These are phyloP conservation scores for Blakeslea trispora DNA, from an alignment of 371 early-diverging fungal genomes.

Conservation along the genomic window DNA sequence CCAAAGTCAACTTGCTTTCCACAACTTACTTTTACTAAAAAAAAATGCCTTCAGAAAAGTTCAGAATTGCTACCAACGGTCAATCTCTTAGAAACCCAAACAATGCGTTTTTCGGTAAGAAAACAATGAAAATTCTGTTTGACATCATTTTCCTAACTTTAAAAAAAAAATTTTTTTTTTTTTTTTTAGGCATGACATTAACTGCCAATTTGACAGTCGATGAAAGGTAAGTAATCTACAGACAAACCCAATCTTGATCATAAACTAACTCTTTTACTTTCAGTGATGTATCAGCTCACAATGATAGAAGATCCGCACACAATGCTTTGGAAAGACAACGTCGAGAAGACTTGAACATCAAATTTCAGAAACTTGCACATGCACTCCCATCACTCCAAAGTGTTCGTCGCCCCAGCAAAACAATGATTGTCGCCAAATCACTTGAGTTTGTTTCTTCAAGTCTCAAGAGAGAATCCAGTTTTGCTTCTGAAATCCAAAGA, in stretches of 20 bases:
- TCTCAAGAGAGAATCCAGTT: constrained; percentile 25
- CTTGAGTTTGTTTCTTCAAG: constrained; percentile 55
- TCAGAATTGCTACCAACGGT: constrained; percentile 35
- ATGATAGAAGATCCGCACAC: constrained; percentile 69
- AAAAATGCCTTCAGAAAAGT: constrained; percentile 47
- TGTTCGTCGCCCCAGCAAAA: constrained; percentile 76
- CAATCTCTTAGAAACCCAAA: constrained; percentile 36
- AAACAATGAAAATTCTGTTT: background rate
- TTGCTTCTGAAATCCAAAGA: constrained; percentile 24
- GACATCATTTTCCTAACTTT: background rate
- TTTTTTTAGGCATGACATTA: constrained; percentile 27
- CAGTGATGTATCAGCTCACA: constrained; percentile 37
- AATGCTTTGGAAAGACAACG: constrained; percentile 81
- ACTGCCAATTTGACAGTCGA: constrained; percentile 32
- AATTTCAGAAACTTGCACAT: constrained; percentile 78
- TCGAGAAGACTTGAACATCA: constrained; percentile 72
- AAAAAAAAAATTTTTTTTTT: too few relatives aligned
- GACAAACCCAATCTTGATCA: constrained; percentile 1
- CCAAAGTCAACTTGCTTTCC: too few relatives aligned
- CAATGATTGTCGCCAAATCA: constrained; percentile 73
- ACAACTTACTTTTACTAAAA: too few relatives aligned
- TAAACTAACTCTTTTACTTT: background rate
- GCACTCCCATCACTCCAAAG: constrained; percentile 71
- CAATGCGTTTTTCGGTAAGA: constrained; percentile 28
- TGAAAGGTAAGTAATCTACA: constrained; percentile 22